phyloP scores from a whole-genome alignment of 2,329 filamentous ascomycete species.

The Neodidymelliopsis sp. region DNA sequence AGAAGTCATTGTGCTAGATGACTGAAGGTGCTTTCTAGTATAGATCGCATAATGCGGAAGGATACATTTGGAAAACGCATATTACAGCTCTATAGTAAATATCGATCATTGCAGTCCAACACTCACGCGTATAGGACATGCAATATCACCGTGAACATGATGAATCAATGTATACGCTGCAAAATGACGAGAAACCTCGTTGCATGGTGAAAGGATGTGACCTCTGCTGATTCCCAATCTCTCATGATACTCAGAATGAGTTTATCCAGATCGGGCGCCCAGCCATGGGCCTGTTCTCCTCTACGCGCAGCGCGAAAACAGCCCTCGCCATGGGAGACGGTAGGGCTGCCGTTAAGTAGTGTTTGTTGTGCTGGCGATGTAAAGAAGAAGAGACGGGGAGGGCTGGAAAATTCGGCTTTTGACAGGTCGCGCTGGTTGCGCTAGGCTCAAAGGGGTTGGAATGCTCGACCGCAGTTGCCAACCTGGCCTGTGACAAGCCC shows the following conservation, averaged over 20 bases:
- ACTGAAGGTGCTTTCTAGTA: slow-evolving; percentile 62
- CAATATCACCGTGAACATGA: background rate
- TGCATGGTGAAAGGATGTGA: slow-evolving; percentile 57
- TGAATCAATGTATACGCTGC: background rate
- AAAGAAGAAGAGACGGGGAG: slow-evolving; percentile 54
- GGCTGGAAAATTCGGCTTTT: slow-evolving; percentile 45
- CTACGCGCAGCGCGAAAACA: slow-evolving; percentile 76
- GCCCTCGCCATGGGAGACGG: slow-evolving; percentile 58
- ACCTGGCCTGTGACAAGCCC: slow-evolving; percentile 40
- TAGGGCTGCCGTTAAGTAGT: slow-evolving; percentile 66
- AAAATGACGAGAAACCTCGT: background rate
- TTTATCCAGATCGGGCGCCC: slow-evolving; percentile 73
- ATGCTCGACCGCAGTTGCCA: slow-evolving; percentile 25
- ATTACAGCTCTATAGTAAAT: background rate
- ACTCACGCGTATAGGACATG: background rate
- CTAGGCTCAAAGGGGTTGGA: slow-evolving; percentile 31
- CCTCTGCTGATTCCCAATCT: slow-evolving; percentile 77
- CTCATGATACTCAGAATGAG: slow-evolving; percentile 69
- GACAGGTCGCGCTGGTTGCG: slow-evolving; percentile 23
- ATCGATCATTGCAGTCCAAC: background rate
- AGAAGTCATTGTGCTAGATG: slow-evolving; percentile 15
- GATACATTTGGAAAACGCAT: background rate
- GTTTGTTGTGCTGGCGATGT: slow-evolving; percentile 63
- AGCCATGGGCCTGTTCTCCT: slow-evolving; percentile 69
- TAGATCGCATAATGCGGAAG: slow-evolving; percentile 26